Evolutionary conservation across 2,329 filamentous ascomycete genomes (phyloP), one percentile per base, ranked within the genome.

Genomic region (Tolypocladium guangdongense): DNA sequence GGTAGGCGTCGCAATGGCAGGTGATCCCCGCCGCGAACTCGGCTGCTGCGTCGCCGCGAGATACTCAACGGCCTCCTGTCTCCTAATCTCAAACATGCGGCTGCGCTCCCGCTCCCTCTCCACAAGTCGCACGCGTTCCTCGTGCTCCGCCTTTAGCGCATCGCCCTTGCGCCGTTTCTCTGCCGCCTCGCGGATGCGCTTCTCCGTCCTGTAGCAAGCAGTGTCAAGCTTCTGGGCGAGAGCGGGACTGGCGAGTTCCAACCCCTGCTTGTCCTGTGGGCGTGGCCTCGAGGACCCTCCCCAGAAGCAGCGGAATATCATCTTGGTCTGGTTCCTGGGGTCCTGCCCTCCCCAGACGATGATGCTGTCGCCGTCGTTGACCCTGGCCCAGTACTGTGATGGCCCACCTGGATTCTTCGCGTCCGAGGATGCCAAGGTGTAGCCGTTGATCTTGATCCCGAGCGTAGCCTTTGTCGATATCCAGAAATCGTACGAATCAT

Each of bases 301-400:
- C 75, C 80, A 83, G 52, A 68, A 71, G 65, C 80, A 83, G 41
- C 71, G 71, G 60, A 83, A 82, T 11, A 65, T 62, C 11, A 83
- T 66, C 53, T 71, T 75, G 4, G 71, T 77, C 53, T 74, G 67
- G 50, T 63, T 68, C 37, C 64, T 66, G 47, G 62, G 62, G 45
- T 73, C 69, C 6, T 70, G 66, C 14, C 73, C 69, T 45, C 81
- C 74, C 77, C 84, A 95, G 7, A 95, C 80, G 2, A 83, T 81
- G 49, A 96, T 79, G 27, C 82, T 75, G 64, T 96, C 92, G 1
- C 88, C 89, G 36, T 87, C 82, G 64, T 90, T 81, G 16, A 96
- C 68, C 53, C 83, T 81, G 30, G 87, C 83, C 83, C 83, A 86
- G 63, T 78, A 69, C 33, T 66, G 68, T 48, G 80, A 88, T 1